These are phyloP conservation scores for Trapa incisa DNA, from an alignment of 345 rosid genomes.

Conservation along the genomic window DNA sequence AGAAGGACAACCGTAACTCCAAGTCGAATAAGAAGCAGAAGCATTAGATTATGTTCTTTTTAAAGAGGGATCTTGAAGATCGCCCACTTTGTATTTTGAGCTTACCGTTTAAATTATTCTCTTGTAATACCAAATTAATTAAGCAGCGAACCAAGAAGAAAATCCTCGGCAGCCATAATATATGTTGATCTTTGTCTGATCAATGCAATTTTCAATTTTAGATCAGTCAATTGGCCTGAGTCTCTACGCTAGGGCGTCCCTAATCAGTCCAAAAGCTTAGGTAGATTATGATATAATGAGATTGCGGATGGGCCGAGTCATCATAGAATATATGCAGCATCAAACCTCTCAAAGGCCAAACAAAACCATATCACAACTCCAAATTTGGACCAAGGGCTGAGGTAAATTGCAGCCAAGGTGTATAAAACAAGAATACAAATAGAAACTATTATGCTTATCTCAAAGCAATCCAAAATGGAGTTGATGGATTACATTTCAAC, in stretches of 20 bases:
- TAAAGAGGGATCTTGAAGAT: background rate
- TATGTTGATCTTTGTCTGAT: background rate
- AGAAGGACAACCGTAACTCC: slow-evolving; percentile 29
- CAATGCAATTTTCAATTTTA: too few relatives aligned
- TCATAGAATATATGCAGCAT: too few relatives aligned
- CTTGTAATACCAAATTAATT: background rate
- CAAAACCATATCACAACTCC: too few relatives aligned
- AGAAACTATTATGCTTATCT: background rate
- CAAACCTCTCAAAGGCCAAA: too few relatives aligned
- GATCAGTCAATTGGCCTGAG: too few relatives aligned
- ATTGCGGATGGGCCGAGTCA: too few relatives aligned
- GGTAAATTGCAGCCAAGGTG: background rate
- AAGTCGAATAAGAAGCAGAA: slow-evolving; percentile 52
- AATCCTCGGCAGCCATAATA: background rate
- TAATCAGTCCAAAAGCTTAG: too few relatives aligned
- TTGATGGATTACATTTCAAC: background rate
- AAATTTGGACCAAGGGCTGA: too few relatives aligned
- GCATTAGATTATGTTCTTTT: background rate
- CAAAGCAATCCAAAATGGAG: background rate
- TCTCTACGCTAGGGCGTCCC: too few relatives aligned
- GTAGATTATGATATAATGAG: too few relatives aligned
- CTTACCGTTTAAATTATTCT: background rate
- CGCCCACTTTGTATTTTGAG: too few relatives aligned
- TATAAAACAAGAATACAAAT: background rate
- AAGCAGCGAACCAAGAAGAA: background rate